Evolutionary conservation across 179 eudicot genomes (phyloP).

Genomic region (Amaranthus tricolor): DNA sequence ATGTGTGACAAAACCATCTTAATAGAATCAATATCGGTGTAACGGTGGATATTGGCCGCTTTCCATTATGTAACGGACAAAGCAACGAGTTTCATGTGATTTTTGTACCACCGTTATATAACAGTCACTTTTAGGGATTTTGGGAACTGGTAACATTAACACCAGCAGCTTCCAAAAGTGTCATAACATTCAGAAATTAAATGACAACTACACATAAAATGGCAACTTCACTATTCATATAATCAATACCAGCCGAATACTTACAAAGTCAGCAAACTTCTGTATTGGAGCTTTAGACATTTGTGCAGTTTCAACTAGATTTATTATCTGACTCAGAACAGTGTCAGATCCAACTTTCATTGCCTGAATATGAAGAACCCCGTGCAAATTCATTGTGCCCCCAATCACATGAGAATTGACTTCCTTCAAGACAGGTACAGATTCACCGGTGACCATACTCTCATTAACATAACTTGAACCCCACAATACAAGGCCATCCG

Average conservation of each 20-base stretch:
- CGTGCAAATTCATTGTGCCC: slow-evolving; percentile 92
- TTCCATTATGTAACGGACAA: too few species aligned
- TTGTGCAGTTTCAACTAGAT: slow-evolving; percentile 92
- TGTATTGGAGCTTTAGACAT: slow-evolving; percentile 99
- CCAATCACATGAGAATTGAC: slow-evolving; percentile 67
- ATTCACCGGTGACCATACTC: slow-evolving; percentile 98
- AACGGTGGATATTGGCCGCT: too few species aligned
- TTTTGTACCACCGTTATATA: too few species aligned
- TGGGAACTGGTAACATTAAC: background rate
- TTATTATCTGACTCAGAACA: slow-evolving; percentile 92
- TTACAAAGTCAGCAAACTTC: slow-evolving; percentile 85
- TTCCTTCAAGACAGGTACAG: slow-evolving; percentile 77
- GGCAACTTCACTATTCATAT: background rate
- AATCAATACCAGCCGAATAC: slow-evolving; percentile 22
- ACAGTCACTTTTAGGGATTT: too few species aligned
- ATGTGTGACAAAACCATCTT: too few species aligned
- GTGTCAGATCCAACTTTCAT: slow-evolving; percentile 94
- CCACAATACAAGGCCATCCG: slow-evolving; percentile 79
- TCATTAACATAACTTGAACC: slow-evolving; percentile 92
- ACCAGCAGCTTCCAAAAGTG: slow-evolving; percentile 3
- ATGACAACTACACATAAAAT: background rate
- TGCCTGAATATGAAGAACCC: slow-evolving; percentile 80
- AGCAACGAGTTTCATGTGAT: too few species aligned
- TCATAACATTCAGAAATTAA: background rate
- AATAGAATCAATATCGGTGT: too few species aligned